phyloP scores from a whole-genome alignment of 805 yeast genomes.

The Suhomyces emberorum region DNA sequence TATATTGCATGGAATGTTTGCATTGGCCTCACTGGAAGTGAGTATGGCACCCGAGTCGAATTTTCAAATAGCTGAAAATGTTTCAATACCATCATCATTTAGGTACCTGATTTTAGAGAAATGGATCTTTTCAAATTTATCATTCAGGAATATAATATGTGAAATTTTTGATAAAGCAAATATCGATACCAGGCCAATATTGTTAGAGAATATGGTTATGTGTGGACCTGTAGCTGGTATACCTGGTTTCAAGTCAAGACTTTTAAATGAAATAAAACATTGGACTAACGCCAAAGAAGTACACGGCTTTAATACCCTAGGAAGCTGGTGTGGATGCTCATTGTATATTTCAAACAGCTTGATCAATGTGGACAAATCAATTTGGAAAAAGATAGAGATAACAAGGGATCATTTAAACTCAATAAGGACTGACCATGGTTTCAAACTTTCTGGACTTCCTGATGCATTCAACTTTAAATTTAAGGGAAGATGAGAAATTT shows the following conservation, averaged over 20 bases:
- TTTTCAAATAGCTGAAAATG: constrained; percentile 6
- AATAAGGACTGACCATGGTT: constrained; percentile 3
- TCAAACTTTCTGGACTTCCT: constrained; percentile 6
- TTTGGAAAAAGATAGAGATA: constrained; percentile 20
- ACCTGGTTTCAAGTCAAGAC: constrained; percentile 19
- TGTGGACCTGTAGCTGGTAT: constrained; percentile 23
- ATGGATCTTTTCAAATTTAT: constrained; percentile 7
- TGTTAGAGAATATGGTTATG: constrained; percentile 19
- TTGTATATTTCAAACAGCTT: constrained; percentile 23
- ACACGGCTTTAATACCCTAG: constrained; percentile 14
- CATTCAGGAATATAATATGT: constrained; percentile 6
- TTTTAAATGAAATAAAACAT: constrained; percentile 12
- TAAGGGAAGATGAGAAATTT: too few relatives aligned
- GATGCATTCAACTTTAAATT: constrained; percentile 2
- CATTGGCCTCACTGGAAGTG: background rate
- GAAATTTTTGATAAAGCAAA: constrained; percentile 8
- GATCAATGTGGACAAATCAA: constrained; percentile 11
- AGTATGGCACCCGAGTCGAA: background rate
- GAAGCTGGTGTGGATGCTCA: constrained; percentile 33
- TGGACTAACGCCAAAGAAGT: background rate
- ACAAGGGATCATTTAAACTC: constrained; percentile 16
- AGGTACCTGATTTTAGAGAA: constrained; percentile 13
- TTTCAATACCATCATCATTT: constrained; percentile 10
- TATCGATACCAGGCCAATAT: constrained; percentile 17
- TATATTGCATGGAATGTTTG: constrained; percentile 12